Evolutionary conservation across 345 rosid species (phyloP).

Genomic region (Populus pruinosa): DNA sequence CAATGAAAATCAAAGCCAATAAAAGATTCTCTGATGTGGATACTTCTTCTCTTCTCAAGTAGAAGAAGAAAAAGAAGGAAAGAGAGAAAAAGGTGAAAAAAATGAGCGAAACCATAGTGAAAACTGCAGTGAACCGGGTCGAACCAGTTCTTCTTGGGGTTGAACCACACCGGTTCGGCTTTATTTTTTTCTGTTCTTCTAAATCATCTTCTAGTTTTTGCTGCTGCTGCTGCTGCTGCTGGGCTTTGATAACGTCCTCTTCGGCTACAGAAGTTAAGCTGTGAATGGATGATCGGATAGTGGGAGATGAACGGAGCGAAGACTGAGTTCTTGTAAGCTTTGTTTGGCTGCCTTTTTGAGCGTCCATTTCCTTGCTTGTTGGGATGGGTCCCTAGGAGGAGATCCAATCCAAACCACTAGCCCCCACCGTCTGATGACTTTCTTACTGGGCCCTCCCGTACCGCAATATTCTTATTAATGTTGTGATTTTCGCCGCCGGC

Average conservation of each 20-base stretch:
- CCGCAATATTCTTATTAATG: conserved; percentile 47
- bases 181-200: conserved; percentile 36
- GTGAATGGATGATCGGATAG: conserved; percentile 80
- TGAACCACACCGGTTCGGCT: conserved; percentile 37
- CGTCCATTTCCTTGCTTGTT: conserved; percentile 44
- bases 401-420: neutral
- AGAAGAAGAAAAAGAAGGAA: conserved; percentile 45
- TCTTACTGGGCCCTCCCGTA: conserved; percentile 36
- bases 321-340: conserved; percentile 80
- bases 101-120: conserved; percentile 52
- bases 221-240: conserved; percentile 7
- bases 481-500: conserved; percentile 31
- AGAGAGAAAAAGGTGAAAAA: conserved; percentile 46
- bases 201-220: conserved; percentile 10
- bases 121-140: conserved; percentile 50
- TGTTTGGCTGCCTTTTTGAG: conserved; percentile 50
- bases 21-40: conserved; percentile 77
- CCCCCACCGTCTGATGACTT: conserved; percentile 16
- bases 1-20: conserved; percentile 66
- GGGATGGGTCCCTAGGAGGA: neutral
- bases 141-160: conserved; percentile 42
- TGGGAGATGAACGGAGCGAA: conserved; percentile 78
- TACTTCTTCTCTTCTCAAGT: conserved; percentile 52
- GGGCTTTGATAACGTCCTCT: conserved; percentile 40
- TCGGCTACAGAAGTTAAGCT: conserved; percentile 69